Evolutionary conservation across 306 rosid species (phyloP).

Genomic region (Cicer bijugum): DNA sequence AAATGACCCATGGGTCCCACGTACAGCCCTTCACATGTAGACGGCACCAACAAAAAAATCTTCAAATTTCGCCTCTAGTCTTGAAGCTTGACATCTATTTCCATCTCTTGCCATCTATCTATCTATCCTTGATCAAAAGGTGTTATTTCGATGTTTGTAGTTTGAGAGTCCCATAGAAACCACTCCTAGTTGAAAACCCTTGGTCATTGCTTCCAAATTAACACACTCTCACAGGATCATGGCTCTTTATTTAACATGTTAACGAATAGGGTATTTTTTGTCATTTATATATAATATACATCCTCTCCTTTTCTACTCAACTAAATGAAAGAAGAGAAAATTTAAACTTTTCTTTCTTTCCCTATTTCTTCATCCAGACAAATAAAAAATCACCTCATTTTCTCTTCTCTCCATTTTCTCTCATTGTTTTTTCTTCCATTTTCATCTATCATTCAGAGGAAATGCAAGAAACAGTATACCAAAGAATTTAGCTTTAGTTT

Average conservation of each 20-base stretch:
- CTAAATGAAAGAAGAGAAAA: not conserved
- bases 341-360: not conserved
- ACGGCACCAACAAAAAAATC: not conserved
- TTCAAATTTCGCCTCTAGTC: not conserved
- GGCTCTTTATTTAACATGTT: not conserved
- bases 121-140: not conserved
- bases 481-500: constrained; percentile 3
- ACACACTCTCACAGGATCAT: not conserved
- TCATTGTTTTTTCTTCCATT: not conserved
- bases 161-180: not conserved
- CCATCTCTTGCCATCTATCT: not conserved
- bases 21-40: not conserved
- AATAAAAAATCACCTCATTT: not conserved
- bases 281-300: not conserved
- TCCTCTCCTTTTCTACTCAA: not conserved
- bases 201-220: not conserved
- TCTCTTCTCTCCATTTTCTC: not conserved
- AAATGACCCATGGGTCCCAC: not conserved
- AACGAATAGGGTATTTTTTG: not conserved
- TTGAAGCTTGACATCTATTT: not conserved
- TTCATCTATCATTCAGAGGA: not conserved
- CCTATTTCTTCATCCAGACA: not conserved
- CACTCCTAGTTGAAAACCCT: not conserved
- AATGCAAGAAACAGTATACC: not conserved
- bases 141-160: not conserved